Percentiles rank a stretch among this genome's conserved stretches.
Evolutionary conservation across 106 monocot species (phyloP).

Genomic region (Dioscorea zingiberensis): DNA sequence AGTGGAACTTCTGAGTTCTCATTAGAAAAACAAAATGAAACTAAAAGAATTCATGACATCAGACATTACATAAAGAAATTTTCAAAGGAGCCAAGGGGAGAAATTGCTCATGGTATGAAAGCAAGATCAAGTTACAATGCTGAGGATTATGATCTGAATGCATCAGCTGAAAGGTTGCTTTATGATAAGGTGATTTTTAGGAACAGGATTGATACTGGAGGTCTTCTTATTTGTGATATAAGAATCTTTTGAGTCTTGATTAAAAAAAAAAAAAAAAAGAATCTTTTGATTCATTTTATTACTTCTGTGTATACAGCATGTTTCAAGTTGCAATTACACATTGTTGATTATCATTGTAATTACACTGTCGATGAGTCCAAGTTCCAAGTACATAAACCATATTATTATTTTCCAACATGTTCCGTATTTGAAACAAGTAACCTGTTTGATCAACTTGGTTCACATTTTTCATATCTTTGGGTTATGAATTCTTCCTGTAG

Average conservation of each 20-base stretch:
- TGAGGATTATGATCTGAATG: slow-evolving; percentile 30
- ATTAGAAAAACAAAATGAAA: slow-evolving; percentile 6
- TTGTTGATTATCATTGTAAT: no score
- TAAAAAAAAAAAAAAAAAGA: no score
- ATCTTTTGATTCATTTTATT: not conserved
- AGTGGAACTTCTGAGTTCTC: slow-evolving; percentile 15
- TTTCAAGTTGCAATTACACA: no score
- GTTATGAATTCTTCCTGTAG: no score
- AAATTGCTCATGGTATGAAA: slow-evolving; percentile 3
- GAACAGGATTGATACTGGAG: slow-evolving; percentile 57
- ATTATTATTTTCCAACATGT: no score
- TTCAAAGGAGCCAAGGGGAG: slow-evolving; percentile 15
- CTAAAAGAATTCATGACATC: slow-evolving; percentile 17
- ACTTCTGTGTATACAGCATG: no score
- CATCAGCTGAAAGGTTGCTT: slow-evolving; percentile 38
- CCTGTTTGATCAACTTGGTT: no score
- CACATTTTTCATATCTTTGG: no score
- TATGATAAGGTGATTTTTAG: slow-evolving; percentile 31
- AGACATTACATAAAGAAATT: slow-evolving; percentile 43
- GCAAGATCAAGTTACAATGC: slow-evolving; percentile 27
- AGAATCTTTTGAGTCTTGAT: slow-evolving; percentile 53
- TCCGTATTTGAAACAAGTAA: no score
- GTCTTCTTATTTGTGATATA: slow-evolving; percentile 53
- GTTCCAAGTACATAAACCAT: no score
- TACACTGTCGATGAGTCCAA: no score